Evolutionary conservation across 73 alveolate genomes (phyloP).

Genomic region (Breviolum minutum): DNA sequence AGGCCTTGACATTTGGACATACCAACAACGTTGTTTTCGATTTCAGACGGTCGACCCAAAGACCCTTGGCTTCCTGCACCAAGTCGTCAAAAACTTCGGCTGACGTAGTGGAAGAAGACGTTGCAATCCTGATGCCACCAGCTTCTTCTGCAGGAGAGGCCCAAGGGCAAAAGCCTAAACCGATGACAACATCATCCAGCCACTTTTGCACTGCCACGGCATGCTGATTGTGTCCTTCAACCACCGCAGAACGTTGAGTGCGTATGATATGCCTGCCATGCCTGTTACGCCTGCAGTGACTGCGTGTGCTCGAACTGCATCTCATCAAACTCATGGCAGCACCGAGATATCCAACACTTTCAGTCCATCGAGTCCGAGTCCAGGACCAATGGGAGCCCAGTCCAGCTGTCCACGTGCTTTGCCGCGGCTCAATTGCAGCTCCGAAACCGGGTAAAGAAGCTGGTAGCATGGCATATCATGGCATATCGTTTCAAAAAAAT

Average conservation of each 20-base stretch:
- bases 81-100: constrained; percentile 52
- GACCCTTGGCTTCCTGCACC: constrained; percentile 34
- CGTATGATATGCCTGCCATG: neutral
- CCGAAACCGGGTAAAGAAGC: too few relatives aligned
- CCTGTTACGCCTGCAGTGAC: neutral
- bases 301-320: neutral
- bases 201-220: constrained; percentile 36
- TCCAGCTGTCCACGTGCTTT: too few relatives aligned
- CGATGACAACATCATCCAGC: constrained; percentile 77
- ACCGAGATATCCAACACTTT: too few relatives aligned
- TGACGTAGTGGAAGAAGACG: constrained; percentile 29
- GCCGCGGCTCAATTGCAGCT: too few relatives aligned
- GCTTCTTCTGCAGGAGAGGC: constrained; percentile 77
- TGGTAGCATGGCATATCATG: too few relatives aligned
- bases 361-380: too few relatives aligned
- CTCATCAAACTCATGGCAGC: too few relatives aligned
- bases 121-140: constrained; percentile 7
- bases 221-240: neutral
- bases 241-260: neutral
- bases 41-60: neutral
- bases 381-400: too few relatives aligned
- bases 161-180: constrained; percentile 91
- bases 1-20: constrained; percentile 60
- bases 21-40: constrained; percentile 61
- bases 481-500: too few relatives aligned